Evolutionary conservation across 2,329 filamentous ascomycete genomes (phyloP).

Genomic region (Botrytis hyacinthi): DNA sequence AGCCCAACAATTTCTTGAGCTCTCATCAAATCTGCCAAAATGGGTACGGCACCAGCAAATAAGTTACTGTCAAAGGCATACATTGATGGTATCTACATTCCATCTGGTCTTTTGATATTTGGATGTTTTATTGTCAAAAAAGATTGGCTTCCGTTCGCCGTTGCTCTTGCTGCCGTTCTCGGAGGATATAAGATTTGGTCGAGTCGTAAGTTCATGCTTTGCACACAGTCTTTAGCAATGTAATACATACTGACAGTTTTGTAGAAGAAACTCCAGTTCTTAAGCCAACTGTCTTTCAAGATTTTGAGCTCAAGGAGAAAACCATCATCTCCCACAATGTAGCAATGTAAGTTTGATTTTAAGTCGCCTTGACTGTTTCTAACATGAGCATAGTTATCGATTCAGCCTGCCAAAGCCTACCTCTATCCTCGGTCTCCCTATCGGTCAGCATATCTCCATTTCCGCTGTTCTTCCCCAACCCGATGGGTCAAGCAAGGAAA

Average conservation of each 20-base stretch:
- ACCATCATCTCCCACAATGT: constrained; percentile 97
- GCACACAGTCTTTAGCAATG: background rate
- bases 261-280: constrained; percentile 77
- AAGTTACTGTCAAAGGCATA: constrained; percentile 54
- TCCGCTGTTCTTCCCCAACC: constrained; percentile 66
- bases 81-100: constrained; percentile 79
- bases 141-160: constrained; percentile 72
- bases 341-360: constrained; percentile 65
- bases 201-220: constrained; percentile 57
- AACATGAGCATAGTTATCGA: constrained; percentile 66
- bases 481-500: constrained; percentile 74
- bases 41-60: constrained; percentile 21
- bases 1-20: constrained; percentile 26
- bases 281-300: constrained; percentile 83
- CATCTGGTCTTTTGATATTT: constrained; percentile 72
- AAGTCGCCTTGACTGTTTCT: background rate
- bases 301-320: constrained; percentile 93
- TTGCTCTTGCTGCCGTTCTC: constrained; percentile 62
- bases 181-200: constrained; percentile 69
- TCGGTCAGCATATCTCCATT: constrained; percentile 98
- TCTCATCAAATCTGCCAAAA: constrained; percentile 21
- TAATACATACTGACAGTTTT: constrained; percentile 21
- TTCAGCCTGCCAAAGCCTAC: constrained; percentile 77
- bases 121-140: constrained; percentile 76
- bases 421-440: constrained; percentile 89